Evolutionary conservation across 805 yeast species (phyloP).

Genomic region (Komagataella mondaviorum): DNA sequence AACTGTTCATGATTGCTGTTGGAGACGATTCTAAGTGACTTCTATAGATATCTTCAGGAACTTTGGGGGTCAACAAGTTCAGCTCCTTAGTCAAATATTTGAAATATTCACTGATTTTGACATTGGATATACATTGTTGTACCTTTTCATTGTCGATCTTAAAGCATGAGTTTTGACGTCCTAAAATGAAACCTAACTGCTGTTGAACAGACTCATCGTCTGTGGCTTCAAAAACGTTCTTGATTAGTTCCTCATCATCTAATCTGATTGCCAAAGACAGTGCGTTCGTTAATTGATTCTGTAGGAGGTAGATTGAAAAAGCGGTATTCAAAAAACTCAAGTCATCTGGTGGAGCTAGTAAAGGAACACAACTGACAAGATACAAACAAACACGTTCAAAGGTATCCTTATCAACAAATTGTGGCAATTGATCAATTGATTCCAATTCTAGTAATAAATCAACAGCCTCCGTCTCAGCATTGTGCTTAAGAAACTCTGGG

Average conservation of each 20-base stretch:
- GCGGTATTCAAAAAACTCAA: slow-evolving; percentile 78
- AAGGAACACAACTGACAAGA: slow-evolving; percentile 93
- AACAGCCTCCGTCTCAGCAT: slow-evolving; percentile 97
- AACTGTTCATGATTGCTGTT: slow-evolving; percentile 24
- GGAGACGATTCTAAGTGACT: slow-evolving; percentile 54
- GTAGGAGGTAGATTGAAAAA: slow-evolving; percentile 66
- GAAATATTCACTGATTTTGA: slow-evolving; percentile 66
- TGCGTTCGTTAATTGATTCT: slow-evolving; percentile 80
- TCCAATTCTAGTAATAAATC: slow-evolving; percentile 87
- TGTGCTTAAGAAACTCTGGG: slow-evolving; percentile 83
- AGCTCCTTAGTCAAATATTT: slow-evolving; percentile 74
- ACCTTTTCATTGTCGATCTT: slow-evolving; percentile 58
- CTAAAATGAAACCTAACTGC: slow-evolving; percentile 82
- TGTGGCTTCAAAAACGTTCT: slow-evolving; percentile 72
- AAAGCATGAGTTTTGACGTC: slow-evolving; percentile 77
- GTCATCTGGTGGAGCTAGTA: slow-evolving; percentile 92
- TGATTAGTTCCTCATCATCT: slow-evolving; percentile 68
- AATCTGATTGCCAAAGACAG: slow-evolving; percentile 78
- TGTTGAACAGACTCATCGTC: slow-evolving; percentile 62
- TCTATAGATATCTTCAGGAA: slow-evolving; percentile 91
- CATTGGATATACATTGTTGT: slow-evolving; percentile 76
- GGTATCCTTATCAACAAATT: slow-evolving; percentile 74
- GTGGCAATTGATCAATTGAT: slow-evolving; percentile 67
- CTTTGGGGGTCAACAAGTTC: slow-evolving; percentile 78
- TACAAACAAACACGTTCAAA: slow-evolving; percentile 85